These are phyloP conservation scores for Triticum timopheevii DNA, from an alignment of 176 grass and related monocot genomes.

Conservation along the genomic window DNA sequence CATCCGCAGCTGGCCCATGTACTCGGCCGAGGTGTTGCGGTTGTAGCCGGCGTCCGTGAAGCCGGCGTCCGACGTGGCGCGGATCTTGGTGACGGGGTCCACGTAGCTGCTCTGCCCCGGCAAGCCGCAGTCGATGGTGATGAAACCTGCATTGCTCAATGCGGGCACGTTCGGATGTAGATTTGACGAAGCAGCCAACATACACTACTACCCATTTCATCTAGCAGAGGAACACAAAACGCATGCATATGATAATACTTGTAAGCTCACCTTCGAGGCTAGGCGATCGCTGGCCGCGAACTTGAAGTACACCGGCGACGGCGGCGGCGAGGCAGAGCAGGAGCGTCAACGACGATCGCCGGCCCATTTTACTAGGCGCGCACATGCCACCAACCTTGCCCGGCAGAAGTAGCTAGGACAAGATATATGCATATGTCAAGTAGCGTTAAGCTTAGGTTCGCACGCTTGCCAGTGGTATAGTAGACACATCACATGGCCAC, in stretches of 20 bases:
- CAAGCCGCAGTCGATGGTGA: constrained; percentile 59
- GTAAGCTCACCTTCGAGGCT: constrained; percentile 28
- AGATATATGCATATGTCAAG: too few relatives aligned
- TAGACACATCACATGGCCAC: neutral
- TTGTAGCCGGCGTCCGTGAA: constrained; percentile 45
- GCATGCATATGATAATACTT: neutral
- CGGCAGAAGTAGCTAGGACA: too few relatives aligned
- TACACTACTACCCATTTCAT: too few relatives aligned
- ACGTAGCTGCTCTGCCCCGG: constrained; percentile 25
- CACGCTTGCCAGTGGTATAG: neutral
- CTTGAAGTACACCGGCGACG: neutral
- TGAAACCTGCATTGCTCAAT: constrained; percentile 38
- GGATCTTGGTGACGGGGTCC: constrained; percentile 13
- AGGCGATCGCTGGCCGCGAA: neutral
- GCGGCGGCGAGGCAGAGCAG: neutral
- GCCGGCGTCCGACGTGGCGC: constrained; percentile 21
- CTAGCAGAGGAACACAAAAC: too few relatives aligned
- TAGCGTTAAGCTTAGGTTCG: neutral
- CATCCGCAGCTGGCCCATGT: neutral
- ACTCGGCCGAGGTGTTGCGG: constrained; percentile 32
- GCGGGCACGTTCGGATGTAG: too few relatives aligned
- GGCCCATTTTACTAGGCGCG: neutral
- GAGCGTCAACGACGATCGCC: neutral
- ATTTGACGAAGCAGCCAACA: too few relatives aligned
- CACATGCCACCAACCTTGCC: too few relatives aligned